Evolutionary conservation across 345 rosid genomes (phyloP), one percentile per base, ranked within the genome.

Genomic region (Kandelia obovata): DNA sequence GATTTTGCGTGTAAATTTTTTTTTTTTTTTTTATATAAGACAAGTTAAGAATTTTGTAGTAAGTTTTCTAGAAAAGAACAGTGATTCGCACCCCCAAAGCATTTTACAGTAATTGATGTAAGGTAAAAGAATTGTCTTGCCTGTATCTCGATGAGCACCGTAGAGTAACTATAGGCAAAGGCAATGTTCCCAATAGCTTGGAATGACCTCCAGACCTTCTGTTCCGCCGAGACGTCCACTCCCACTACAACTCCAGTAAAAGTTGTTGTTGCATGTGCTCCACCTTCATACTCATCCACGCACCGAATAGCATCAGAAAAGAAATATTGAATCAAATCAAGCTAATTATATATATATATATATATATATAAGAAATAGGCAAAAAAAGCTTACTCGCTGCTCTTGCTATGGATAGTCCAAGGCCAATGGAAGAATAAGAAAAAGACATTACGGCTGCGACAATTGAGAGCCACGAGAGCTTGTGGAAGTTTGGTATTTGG

Each of bases 101-200:
- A 43, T 43, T 13, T 13, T 13, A 34, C 6, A 0, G 19, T 43
- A 13, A 43, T 15, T 13, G 16, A 43, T 39, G 47, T 39, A 39
- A 62, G 34, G 17, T 39, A 59, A 69, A 16, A 21, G 3, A 28
- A 55, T 20, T 15, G n/a, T 66, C 81, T 81, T 81, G 73, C 97
- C 94, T 93, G 98, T 47, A 93, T 93, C 73, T 93, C 98, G n/a
- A 93, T 71, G 20, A 93, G 91, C 34, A 93, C 88, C 4, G 91
- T 85, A 8, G 97, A 85, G 78, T 51, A 93, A 26, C 92, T 94
- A 59, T 86, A 93, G 31, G 98, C 92, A 74, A 93, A 93, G 15
- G 98, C 96, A 19, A 93, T 83, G 68, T 93, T 83, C 20, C 98
- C 97, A 6, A 91, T 68, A 1, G 97, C 87, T 73, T 84, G 94